Percentiles rank a stretch among this genome's conserved stretches.
phyloP scores from a whole-genome alignment of 2,329 filamentous ascomycete species.

The Xylaria sp. region DNA sequence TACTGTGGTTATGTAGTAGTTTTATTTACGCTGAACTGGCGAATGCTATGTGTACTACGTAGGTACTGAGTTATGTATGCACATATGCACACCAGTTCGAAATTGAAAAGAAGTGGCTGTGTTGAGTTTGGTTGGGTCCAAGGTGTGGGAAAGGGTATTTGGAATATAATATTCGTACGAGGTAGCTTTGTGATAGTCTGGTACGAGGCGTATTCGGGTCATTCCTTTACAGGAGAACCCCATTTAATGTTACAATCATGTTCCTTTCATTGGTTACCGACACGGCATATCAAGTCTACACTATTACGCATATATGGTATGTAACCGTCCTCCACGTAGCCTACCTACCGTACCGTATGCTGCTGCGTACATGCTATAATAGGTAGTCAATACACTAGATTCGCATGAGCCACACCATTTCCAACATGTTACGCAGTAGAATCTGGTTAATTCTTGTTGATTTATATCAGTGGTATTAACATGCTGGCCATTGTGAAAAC shows the following conservation, averaged over 20 bases:
- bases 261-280: slow-evolving; percentile 38
- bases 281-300: slow-evolving; percentile 33
- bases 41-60: too few species aligned
- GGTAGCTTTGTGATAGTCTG: not conserved
- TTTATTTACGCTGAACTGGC: not conserved
- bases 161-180: slow-evolving; percentile 25
- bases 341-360: too few species aligned
- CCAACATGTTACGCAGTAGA: not conserved
- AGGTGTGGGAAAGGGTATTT: slow-evolving; percentile 29
- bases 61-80: too few species aligned
- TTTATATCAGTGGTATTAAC: not conserved
- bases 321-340: not conserved
- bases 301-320: slow-evolving; percentile 10
- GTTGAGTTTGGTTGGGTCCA: slow-evolving; percentile 5
- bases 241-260: slow-evolving; percentile 8
- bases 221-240: slow-evolving; percentile 14
- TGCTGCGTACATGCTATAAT: too few species aligned
- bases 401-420: slow-evolving; percentile 18
- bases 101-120: slow-evolving; percentile 4
- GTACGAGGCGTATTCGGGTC: not conserved
- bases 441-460: slow-evolving; percentile 2
- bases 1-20: too few species aligned
- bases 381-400: not conserved
- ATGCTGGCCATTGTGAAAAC: not conserved
- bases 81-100: too few species aligned